Conservation (phyloP, 768 basidiomycete species). For the Phylloporus scabripes region DNA sequence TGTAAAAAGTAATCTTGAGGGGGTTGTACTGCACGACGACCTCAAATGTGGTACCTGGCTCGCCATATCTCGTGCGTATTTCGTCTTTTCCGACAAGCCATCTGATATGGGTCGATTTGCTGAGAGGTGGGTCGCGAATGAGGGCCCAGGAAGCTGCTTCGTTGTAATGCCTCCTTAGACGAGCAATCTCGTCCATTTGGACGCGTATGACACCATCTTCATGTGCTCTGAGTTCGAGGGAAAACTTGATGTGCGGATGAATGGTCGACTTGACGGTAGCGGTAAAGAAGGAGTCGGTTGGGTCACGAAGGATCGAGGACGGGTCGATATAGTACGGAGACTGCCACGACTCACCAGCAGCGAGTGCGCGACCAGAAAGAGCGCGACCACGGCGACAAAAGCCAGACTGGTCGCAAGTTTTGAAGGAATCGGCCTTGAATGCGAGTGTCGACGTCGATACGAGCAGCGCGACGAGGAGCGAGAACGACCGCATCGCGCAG, state of each 20-base stretch:
- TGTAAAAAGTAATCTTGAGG: constrained; percentile 64
- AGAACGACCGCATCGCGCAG: constrained; percentile 16
- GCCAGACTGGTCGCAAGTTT: constrained; percentile 88
- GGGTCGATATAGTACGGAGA: constrained; percentile 83
- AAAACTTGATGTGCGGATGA: constrained; percentile 80
- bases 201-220: constrained; percentile 87
- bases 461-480: constrained; percentile 31
- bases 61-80: constrained; percentile 59
- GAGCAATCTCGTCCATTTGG: constrained; percentile 83
- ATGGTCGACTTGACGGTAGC: constrained; percentile 75
- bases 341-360: constrained; percentile 54
- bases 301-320: constrained; percentile 43
- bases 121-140: constrained; percentile 61
- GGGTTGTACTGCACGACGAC: constrained; percentile 72
- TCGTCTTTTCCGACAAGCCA: constrained; percentile 67
- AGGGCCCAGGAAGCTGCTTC: constrained; percentile 91
- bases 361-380: constrained; percentile 66
- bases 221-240: constrained; percentile 78
- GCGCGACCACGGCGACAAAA: constrained; percentile 93
- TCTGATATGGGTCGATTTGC: constrained; percentile 40
- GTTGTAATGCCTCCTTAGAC: constrained; percentile 80
- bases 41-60: constrained; percentile 54
- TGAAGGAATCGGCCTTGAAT: constrained; percentile 84
- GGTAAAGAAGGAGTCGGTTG: constrained; percentile 56
- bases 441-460: constrained; percentile 38